Base-by-base conservation (phyloP, 495 filamentous ascomycete species). In the Sordaria brevicollis region DNA sequence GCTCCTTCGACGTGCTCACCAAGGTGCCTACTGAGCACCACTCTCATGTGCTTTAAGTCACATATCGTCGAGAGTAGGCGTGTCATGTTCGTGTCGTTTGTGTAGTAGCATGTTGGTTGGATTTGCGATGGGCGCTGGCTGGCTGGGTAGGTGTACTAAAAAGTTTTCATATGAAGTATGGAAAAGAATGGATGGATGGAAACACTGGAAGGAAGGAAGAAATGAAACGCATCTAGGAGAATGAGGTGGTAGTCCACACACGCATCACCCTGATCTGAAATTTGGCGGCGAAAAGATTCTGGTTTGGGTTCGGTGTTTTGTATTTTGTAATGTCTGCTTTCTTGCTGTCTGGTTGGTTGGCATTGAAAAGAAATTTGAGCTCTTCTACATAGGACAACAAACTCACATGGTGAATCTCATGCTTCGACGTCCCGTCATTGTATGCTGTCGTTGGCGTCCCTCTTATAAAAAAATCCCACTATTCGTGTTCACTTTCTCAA, bases 1-100 rank as follows among this genome's bases (percentile, higher is more conserved):
- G 96, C 33, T 88, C 88, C 66, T 97, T 97, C 79, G 95, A 97
- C 80, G 88, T 99, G 37, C 83, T 97, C 75, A 84, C 82, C 29
- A 71, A 71, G 38, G 77, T 84, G 31, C 81, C 83, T 35, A 79
- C 81, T 21, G 79, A 76, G 68, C 79, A 82, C 36, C 76, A 70
- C 39, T 62, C 49, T 62, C 49, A 62, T 33, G 21, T 29, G 49
- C 13, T 62, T 29, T 62, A 62, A 62, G 49, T 62, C 5, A 25
- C 39, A 43, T 3, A 43, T 8, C 25, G 21, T 62, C 13, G 49
- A 13, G 49, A 17, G 25, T 62, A 19, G 19, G 19, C 25, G n/a
- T 49, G 49, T 29, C 43, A 11, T 54, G 43, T 29, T n/a, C 21
- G 19, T 5, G 43, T 25, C 19, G 21, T 62, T 31, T 29, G 25